Evolutionary conservation across 2,329 filamentous ascomycete species (phyloP).

Genomic region (Dothiorella sarmentorum): DNA sequence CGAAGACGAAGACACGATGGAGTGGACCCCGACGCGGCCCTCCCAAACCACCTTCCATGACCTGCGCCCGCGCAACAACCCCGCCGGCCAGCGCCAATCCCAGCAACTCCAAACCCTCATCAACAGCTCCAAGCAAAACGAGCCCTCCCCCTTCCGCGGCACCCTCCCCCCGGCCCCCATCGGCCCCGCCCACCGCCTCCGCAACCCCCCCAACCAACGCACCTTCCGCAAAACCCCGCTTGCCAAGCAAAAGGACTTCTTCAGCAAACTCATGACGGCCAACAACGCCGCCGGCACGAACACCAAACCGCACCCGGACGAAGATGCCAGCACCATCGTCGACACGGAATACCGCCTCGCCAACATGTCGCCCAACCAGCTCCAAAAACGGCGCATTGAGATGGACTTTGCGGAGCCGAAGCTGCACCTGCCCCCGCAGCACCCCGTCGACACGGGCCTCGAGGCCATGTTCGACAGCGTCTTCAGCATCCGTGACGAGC

Average conservation of each 20-base stretch:
- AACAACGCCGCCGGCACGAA: background rate
- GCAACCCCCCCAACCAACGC: constrained; percentile 57
- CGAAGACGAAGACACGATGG: constrained; percentile 60
- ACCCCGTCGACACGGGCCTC: constrained; percentile 22
- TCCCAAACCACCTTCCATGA: constrained; percentile 17
- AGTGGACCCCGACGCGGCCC: constrained; percentile 65
- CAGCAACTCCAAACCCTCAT: constrained; percentile 25
- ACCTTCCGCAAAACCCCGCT: constrained; percentile 48
- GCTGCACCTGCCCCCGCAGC: constrained; percentile 16
- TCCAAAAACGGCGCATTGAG: background rate
- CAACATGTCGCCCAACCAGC: background rate
- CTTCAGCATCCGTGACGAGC: constrained; percentile 23
- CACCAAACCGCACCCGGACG: background rate
- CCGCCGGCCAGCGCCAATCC: background rate
- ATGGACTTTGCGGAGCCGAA: constrained; percentile 6
- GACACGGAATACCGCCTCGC: background rate
- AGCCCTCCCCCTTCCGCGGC: constrained; percentile 62
- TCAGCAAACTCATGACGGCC: constrained; percentile 35
- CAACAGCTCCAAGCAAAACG: constrained; percentile 26
- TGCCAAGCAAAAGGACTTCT: constrained; percentile 51
- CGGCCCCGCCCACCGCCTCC: constrained; percentile 59
- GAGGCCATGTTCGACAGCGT: constrained; percentile 23
- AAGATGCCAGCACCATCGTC: background rate
- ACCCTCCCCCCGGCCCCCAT: constrained; percentile 66
- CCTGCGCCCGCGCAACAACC: constrained; percentile 4